These are phyloP conservation scores for Penicillium bovifimosum DNA, from an alignment of 495 filamentous ascomycete species.

Conservation along the genomic window DNA sequence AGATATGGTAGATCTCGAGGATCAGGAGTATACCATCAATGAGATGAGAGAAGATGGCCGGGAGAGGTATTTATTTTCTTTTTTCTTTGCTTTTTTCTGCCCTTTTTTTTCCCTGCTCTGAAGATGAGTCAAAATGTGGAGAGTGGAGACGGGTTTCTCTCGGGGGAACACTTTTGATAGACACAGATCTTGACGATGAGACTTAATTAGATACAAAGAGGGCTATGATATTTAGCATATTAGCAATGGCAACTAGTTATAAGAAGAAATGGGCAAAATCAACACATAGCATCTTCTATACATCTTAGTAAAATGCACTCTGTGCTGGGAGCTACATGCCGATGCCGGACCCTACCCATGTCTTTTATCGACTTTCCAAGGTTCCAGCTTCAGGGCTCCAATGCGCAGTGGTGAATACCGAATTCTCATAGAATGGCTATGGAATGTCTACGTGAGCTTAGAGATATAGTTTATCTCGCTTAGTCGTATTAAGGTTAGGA, in stretches of 20 bases:
- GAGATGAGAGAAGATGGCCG: conserved; percentile 1
- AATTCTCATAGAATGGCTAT: too few relatives aligned
- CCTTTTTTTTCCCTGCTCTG: conserved; percentile 9
- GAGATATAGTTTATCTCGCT: too few relatives aligned
- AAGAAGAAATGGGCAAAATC: background rate
- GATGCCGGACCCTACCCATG: conserved; percentile 13
- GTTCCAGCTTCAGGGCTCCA: too few relatives aligned
- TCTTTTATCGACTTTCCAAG: background rate
- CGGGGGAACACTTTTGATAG: background rate
- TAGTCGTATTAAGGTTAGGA: too few relatives aligned
- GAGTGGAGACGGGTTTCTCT: conserved; percentile 3
- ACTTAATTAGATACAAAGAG: too few relatives aligned
- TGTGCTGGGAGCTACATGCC: background rate
- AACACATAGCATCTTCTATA: background rate
- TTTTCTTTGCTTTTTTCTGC: conserved; percentile 2
- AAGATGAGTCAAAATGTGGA: conserved; percentile 16
- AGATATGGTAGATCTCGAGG: conserved; percentile 1
- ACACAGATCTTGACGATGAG: too few relatives aligned
- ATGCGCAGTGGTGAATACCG: too few relatives aligned
- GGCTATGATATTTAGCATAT: too few relatives aligned
- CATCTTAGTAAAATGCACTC: too few relatives aligned
- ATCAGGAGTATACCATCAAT: background rate
- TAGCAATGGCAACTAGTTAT: too few relatives aligned
- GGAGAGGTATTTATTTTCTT: background rate
- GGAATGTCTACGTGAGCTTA: too few relatives aligned